phyloP scores from a whole-genome alignment of 1,284 basidiomycete genomes.

The Termitomyces sp. region DNA sequence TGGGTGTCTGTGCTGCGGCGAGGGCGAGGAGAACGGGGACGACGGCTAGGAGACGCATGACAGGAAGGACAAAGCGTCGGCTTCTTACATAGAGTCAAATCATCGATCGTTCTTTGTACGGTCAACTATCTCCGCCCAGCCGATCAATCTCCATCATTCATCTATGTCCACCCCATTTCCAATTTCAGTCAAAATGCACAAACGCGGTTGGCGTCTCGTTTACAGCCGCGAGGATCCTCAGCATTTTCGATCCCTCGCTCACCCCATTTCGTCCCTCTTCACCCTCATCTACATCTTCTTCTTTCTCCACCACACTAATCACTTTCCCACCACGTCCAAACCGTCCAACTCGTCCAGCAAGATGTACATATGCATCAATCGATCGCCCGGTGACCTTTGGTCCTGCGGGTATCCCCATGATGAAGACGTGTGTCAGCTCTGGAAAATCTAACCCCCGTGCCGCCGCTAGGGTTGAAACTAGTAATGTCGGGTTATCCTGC shows the following conservation, averaged over 20 bases:
- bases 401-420: constrained; percentile 56
- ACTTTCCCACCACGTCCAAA: constrained; percentile 63
- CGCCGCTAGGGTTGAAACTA: constrained; percentile 64
- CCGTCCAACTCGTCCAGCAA: constrained; percentile 71
- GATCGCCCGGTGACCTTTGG: constrained; percentile 38
- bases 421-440: constrained; percentile 67
- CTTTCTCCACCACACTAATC: constrained; percentile 49
- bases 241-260: constrained; percentile 41
- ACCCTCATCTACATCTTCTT: constrained; percentile 20
- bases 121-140: constrained; percentile 9
- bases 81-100: background rate
- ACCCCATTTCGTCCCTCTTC: constrained; percentile 4
- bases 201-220: constrained; percentile 33
- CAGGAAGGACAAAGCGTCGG: constrained; percentile 13
- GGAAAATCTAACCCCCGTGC: constrained; percentile 71
- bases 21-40: constrained; percentile 20
- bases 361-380: constrained; percentile 62
- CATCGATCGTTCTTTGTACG: constrained; percentile 3
- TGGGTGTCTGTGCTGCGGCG: constrained; percentile 17
- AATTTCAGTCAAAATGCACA: constrained; percentile 43
- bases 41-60: constrained; percentile 20
- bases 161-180: background rate
- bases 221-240: constrained; percentile 43
- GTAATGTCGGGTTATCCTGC: constrained; percentile 51
- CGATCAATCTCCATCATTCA: constrained; percentile 3